Percentiles rank a stretch among this genome's conserved stretches.
Conservation (phyloP, 345 rosid species). For the Trapa incisa region DNA sequence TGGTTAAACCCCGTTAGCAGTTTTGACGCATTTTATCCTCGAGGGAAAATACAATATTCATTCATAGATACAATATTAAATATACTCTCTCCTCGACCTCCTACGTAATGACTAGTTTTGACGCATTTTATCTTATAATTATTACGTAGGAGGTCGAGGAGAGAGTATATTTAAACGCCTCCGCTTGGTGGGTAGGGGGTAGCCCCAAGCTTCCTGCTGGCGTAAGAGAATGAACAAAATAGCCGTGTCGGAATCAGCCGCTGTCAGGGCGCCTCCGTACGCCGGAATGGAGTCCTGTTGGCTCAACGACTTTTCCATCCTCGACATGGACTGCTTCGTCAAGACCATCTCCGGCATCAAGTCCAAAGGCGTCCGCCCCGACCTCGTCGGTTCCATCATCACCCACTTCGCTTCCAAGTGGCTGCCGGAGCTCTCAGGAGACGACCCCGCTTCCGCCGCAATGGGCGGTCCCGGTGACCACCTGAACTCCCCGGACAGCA, state of each 20-base stretch:
- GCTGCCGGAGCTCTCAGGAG: conserved; percentile 58
- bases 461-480: conserved; percentile 4
- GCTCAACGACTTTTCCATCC: conserved; percentile 66
- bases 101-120: too few species aligned
- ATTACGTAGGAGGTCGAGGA: too few species aligned
- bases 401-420: conserved; percentile 76
- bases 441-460: conserved; percentile 3
- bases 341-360: conserved; percentile 58
- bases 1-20: too few species aligned
- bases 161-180: too few species aligned
- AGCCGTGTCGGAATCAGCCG: conserved; percentile 23
- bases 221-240: conserved; percentile 28
- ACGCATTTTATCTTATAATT: too few species aligned
- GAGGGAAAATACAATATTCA: too few species aligned
- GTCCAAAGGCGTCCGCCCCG: conserved; percentile 71
- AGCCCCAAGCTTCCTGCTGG: neutral
- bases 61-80: too few species aligned
- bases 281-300: conserved; percentile 19
- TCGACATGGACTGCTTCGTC: conserved; percentile 72
- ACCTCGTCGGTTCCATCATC: conserved; percentile 70
- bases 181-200: neutral
- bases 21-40: too few species aligned
- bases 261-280: conserved; percentile 17
- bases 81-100: too few species aligned
- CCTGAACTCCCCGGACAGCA: conserved; percentile 35